Base-by-base conservation (phyloP, 2,329 filamentous ascomycete species). In the Geosmithia flava region DNA sequence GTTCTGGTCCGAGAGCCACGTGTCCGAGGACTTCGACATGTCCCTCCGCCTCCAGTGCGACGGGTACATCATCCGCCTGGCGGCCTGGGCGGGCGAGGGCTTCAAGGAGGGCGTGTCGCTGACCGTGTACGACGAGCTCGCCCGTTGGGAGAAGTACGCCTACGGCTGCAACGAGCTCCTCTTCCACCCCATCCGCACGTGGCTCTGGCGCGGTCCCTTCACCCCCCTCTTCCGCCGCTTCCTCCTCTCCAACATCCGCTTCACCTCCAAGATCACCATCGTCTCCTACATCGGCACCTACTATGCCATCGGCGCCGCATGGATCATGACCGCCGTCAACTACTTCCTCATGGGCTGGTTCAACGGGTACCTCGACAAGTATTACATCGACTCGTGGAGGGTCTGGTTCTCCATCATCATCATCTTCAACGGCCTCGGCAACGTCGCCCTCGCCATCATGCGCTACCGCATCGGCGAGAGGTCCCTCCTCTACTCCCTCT, bases 131-230 rank as follows among this genome's bases (percentile, higher is more conserved):
- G 86, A 91, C 63, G 87, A 91, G 63, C 72, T 91, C 51, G 83
- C 85, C 2, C 82, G 86, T 49, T 91, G 87, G 86, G 86, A 91
- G 60, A 91, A 91, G 65, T 89, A 89, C 60, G 87, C 86, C 3
- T 90, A 88, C 57, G 85, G 86, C 39, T 90, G 87, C 66, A 87
- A 85, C 62, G 86, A 90, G 67, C 71, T 91, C 49, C 72, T 91
- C 49, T 91, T 93, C 69, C 76, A 91, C 59, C 87, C 86, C 3
- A 70, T 91, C 51, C 75, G 77, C 51, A 80, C 79, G 55, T 91
- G 87, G 87, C 62, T 80, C 43, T 80, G 74, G 60, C 77, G 74
- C 16, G 87, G 87, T 0, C 87, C 87, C 27, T 86, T 91, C 61
- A 91, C 87, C 3, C 81, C 82, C 20, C 75, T 91, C 4, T 91